Percentiles rank a stretch among this genome's conserved stretches.
These are phyloP conservation scores for Elongisporangium senticosum DNA, from an alignment of 352 stramenopile genomes.

Conservation along the genomic window DNA sequence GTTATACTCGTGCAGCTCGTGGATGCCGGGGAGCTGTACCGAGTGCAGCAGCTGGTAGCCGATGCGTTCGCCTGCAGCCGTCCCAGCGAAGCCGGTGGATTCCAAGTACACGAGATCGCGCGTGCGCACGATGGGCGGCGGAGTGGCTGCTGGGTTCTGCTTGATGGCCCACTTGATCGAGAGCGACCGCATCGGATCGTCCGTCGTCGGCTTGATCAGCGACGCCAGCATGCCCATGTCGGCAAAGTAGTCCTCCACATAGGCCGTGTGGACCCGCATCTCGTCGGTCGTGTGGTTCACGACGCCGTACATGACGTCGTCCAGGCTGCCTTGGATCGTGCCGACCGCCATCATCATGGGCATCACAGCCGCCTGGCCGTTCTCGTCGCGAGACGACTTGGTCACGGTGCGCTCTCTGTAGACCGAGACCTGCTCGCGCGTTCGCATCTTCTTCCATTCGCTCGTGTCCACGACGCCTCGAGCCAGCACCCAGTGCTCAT, in stretches of 20 bases:
- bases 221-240: slow-evolving; percentile 28
- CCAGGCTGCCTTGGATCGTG: slow-evolving; percentile 29
- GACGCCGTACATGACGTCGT: slow-evolving; percentile 41
- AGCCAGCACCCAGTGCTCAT: slow-evolving; percentile 21
- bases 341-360: slow-evolving; percentile 10
- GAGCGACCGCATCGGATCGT: slow-evolving; percentile 35
- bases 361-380: background rate
- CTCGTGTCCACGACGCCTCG: slow-evolving; percentile 28
- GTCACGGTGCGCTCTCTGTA: slow-evolving; percentile 23
- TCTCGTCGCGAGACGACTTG: background rate
- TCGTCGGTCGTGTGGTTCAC: slow-evolving; percentile 25
- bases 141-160: background rate
- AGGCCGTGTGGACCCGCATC: slow-evolving; percentile 30
- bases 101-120: slow-evolving; percentile 39
- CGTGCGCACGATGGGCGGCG: slow-evolving; percentile 14
- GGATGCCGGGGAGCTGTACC: slow-evolving; percentile 12
- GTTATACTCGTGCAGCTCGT: slow-evolving; percentile 12
- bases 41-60: slow-evolving; percentile 33
- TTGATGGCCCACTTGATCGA: slow-evolving; percentile 35
- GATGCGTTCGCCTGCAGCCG: slow-evolving; percentile 21
- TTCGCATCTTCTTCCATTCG: slow-evolving; percentile 36
- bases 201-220: slow-evolving; percentile 18
- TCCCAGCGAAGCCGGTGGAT: slow-evolving; percentile 17
- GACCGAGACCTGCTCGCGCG: slow-evolving; percentile 20
- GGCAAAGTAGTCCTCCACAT: slow-evolving; percentile 38